These are phyloP conservation scores for Coemansia guatemalensis DNA, from an alignment of 192 early-diverging fungal species.

Conservation along the genomic window DNA sequence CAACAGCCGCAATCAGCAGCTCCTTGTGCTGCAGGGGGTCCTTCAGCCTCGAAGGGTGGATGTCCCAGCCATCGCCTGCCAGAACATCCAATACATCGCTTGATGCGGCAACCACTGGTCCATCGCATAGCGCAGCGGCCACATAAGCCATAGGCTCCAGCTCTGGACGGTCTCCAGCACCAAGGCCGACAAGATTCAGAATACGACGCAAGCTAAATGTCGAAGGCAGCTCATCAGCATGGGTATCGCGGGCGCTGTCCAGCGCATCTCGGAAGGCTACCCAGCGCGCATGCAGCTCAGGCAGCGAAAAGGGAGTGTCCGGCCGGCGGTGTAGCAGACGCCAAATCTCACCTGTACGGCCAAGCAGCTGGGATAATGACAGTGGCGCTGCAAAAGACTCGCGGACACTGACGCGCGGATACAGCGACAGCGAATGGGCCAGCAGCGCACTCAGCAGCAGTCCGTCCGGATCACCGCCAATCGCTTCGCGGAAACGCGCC, in stretches of 20 bases:
- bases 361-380: conserved; percentile 1
- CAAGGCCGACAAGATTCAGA: conserved; percentile 3
- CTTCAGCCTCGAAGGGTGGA: too few species aligned
- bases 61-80: too few species aligned
- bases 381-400: conserved; percentile 5
- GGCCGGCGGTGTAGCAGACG: neutral
- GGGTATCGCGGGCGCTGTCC: neutral
- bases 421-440: conserved; percentile 17
- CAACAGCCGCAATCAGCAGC: too few species aligned
- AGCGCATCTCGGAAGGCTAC: conserved; percentile 4
- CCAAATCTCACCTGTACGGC: neutral
- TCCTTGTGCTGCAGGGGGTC: too few species aligned
- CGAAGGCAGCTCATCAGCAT: conserved; percentile 13
- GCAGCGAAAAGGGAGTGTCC: conserved; percentile 2
- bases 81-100: too few species aligned
- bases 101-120: conserved; percentile 5
- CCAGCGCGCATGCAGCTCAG: conserved; percentile 9
- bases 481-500: neutral
- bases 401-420: conserved; percentile 7
- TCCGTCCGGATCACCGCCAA: neutral
- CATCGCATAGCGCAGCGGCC: conserved; percentile 3
- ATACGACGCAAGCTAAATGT: conserved; percentile 9
- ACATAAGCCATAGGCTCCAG: conserved; percentile 8
- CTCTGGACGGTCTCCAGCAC: neutral
- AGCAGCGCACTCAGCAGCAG: conserved; percentile 10